These are phyloP conservation scores for Pseudocercospora fuligena DNA, from an alignment of 2,329 filamentous ascomycete genomes.

Conservation along the genomic window DNA sequence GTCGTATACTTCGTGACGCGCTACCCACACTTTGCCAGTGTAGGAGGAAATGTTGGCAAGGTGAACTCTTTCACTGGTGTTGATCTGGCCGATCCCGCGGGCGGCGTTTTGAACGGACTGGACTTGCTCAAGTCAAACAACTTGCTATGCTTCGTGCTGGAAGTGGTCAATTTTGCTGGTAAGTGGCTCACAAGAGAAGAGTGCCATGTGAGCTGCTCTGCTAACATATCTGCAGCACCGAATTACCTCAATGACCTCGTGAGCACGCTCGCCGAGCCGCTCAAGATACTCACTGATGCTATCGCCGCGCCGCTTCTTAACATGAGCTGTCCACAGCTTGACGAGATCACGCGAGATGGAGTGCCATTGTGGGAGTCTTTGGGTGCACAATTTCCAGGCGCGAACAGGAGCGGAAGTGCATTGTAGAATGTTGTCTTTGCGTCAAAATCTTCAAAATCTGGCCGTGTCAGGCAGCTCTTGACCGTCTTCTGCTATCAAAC, in stretches of 20 bases:
- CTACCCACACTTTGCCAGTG: constrained; percentile 26
- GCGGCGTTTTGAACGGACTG: constrained; percentile 48
- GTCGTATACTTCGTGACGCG: constrained; percentile 28
- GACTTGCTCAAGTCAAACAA: constrained; percentile 25
- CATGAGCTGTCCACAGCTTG: constrained; percentile 27
- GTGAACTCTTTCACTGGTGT: constrained; percentile 35
- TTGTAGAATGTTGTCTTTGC: not conserved
- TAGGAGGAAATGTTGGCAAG: constrained; percentile 33
- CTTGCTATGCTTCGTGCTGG: constrained; percentile 27
- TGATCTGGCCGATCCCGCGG: constrained; percentile 41
- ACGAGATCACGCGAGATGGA: constrained; percentile 28
- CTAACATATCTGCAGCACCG: constrained; percentile 29
- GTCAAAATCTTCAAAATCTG: too few relatives aligned
- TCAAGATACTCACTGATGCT: constrained; percentile 23
- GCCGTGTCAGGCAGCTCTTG: too few relatives aligned
- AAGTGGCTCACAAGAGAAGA: not conserved
- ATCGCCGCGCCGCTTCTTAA: constrained; percentile 25
- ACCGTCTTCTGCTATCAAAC: too few relatives aligned
- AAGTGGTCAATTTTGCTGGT: constrained; percentile 41
- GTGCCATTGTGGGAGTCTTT: constrained; percentile 28
- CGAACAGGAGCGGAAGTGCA: constrained; percentile 25
- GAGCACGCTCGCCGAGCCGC: constrained; percentile 21
- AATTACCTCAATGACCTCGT: constrained; percentile 41
- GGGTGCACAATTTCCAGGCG: constrained; percentile 27
- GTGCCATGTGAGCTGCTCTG: not conserved